These are phyloP conservation scores for Blastocystis sp. DNA, from an alignment of 352 stramenopile species.

Conservation along the genomic window DNA sequence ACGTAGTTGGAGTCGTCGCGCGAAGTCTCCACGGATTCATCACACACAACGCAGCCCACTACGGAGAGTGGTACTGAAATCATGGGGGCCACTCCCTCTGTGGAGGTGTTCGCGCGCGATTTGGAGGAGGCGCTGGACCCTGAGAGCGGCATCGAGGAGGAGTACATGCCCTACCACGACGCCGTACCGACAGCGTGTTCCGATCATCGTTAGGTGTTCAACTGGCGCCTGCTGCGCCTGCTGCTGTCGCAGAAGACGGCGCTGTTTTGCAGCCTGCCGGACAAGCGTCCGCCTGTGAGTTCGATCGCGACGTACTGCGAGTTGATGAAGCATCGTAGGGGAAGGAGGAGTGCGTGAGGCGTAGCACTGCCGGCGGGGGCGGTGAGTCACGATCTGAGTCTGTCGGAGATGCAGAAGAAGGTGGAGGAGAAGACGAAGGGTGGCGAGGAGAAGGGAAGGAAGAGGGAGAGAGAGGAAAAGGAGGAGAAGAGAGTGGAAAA, in stretches of 20 bases:
- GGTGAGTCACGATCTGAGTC: background rate
- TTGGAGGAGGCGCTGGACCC: conserved; percentile 32
- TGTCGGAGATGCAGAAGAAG: background rate
- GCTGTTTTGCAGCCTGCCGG: background rate
- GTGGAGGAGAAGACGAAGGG: background rate
- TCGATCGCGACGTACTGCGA: conserved; percentile 26
- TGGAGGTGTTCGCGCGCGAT: background rate
- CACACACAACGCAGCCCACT: background rate
- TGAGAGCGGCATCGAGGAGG: conserved; percentile 41
- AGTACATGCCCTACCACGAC: conserved; percentile 48
- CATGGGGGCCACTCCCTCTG: background rate
- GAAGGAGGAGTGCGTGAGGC: background rate
- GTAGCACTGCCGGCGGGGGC: conserved; percentile 29
- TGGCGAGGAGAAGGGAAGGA: background rate
- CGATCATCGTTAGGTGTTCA: conserved; percentile 23
- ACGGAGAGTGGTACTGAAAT: background rate
- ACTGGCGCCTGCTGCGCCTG: conserved; percentile 43
- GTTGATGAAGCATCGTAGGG: background rate
- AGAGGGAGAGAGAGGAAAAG: conserved; percentile 13
- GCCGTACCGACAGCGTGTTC: background rate
- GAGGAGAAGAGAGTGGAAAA: background rate
- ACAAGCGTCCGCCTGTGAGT: background rate
- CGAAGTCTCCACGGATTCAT: background rate
- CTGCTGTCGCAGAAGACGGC: conserved; percentile 46
- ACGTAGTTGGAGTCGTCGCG: background rate